phyloP scores from a whole-genome alignment of 108 stramenopile species.

The Bacterosira constricta region DNA sequence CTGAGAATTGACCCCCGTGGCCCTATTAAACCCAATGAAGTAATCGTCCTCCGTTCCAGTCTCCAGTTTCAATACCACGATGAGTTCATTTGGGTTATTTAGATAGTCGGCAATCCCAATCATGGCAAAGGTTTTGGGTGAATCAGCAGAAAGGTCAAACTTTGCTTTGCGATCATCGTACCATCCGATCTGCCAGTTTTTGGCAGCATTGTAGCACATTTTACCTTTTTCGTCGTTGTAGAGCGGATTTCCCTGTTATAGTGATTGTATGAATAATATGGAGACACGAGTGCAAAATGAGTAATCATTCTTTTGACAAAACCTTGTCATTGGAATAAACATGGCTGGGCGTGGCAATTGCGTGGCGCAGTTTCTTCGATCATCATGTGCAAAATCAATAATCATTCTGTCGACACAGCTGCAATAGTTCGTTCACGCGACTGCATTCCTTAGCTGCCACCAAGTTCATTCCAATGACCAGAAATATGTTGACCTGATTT shows the following conservation, averaged over 20 bases:
- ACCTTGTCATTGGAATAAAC: too few relatives aligned
- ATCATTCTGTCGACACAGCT: background rate
- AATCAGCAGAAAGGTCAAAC: too few relatives aligned
- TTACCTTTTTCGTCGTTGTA: slow-evolving; percentile 30
- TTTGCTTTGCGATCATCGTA: slow-evolving; percentile 15
- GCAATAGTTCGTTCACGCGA: too few relatives aligned
- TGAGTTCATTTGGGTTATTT: background rate
- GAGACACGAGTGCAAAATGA: background rate
- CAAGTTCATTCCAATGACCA: background rate
- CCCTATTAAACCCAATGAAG: slow-evolving; percentile 44
- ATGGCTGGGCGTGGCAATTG: too few relatives aligned
- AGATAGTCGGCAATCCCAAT: slow-evolving; percentile 46
- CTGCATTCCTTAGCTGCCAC: too few relatives aligned
- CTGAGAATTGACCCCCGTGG: slow-evolving; percentile 17
- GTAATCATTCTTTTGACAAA: too few relatives aligned
- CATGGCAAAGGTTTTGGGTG: slow-evolving; percentile 13
- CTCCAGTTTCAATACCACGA: slow-evolving; percentile 33
- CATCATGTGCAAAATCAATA: background rate
- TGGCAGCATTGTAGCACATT: slow-evolving; percentile 52
- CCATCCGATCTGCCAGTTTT: slow-evolving; percentile 44
- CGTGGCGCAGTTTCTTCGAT: too few relatives aligned
- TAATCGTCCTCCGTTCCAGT: slow-evolving; percentile 23
- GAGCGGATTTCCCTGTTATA: slow-evolving; percentile 40
- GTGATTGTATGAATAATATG: background rate
- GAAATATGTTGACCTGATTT: background rate